Evolutionary conservation across 306 rosid species (phyloP), one percentile per base, ranked within the genome.

Genomic region (Dalbergia cultrata): DNA sequence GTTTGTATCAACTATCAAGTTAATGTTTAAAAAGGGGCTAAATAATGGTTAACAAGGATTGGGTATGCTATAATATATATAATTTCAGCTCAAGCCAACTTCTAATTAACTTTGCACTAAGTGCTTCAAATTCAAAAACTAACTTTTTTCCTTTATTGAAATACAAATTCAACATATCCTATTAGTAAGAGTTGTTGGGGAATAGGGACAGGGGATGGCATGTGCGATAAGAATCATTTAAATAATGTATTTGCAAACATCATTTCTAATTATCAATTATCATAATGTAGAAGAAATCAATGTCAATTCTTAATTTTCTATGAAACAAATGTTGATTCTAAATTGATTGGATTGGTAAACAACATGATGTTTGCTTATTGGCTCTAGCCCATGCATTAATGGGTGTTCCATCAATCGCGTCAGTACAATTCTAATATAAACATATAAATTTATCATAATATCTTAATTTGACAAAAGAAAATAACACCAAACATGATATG

Each of bases 1-100:
- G 57, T 50, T 19, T 57, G 63, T 26, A 26, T 26, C 31, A 26
- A 26, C 7, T 61, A 57, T 26, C 18, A 52, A 22, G n/a, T 21
- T 62, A 37, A 16, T 53, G 13, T 80, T 72, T 72, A n/a, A 22
- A 63, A 73, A 56, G 33, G 41, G 26, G 54, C 53, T 41, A 52
- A 26, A 3, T 13, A 13, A 59, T 12, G 5, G 63, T 73, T 52
- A 22, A 34, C 13, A 54, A 44, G 53, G 64, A 35, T 66, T 68
- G 37, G 35, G 7, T 61, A 4, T 66, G 34, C 11, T 35, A 5
- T 44, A 47, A 21, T 65, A 26, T 5, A n/a, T n/a, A 52, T 80
- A 17, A 60, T 64, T 79, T 79, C 47, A 49, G 53, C 19, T 79
- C 44, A 13, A 47, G 9, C 5, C 2, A 45, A 7, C 12, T 35